phyloP scores from a whole-genome alignment of 1,284 basidiomycete species.

The Meira nashicola region DNA sequence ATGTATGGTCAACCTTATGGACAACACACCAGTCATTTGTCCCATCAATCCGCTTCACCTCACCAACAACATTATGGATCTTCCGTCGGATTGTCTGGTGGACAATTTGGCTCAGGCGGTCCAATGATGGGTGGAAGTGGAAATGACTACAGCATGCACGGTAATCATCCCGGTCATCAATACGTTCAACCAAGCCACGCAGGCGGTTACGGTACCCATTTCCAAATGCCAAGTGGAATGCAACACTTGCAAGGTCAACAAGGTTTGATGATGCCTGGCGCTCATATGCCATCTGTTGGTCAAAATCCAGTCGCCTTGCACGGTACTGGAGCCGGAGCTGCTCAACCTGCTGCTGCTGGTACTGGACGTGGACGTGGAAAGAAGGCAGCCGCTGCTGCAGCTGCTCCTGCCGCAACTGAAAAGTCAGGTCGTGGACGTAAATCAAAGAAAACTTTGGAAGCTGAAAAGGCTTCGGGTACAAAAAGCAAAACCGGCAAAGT shows the following conservation, averaged over 20 bases:
- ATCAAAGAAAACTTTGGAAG: slow-evolving; percentile 7
- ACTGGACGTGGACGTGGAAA: background rate
- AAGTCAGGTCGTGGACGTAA: slow-evolving; percentile 4
- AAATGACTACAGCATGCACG: slow-evolving; percentile 4
- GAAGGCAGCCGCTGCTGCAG: background rate
- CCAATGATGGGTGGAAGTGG: slow-evolving; percentile 8
- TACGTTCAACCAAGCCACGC: slow-evolving; percentile 11
- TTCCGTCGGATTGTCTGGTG: slow-evolving; percentile 8
- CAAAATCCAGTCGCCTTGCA: slow-evolving; percentile 4
- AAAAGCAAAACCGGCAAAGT: background rate
- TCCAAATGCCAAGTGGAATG: slow-evolving; percentile 4
- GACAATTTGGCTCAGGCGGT: slow-evolving; percentile 8
- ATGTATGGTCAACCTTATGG: slow-evolving; percentile 12
- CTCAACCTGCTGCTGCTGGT: background rate
- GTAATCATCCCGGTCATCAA: slow-evolving; percentile 1
- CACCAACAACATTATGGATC: slow-evolving; percentile 18
- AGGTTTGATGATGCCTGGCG: background rate
- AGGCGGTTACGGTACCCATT: slow-evolving; percentile 6
- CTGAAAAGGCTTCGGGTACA: background rate
- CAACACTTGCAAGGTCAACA: background rate
- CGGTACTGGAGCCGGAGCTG: background rate
- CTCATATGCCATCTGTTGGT: background rate
- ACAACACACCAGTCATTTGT: slow-evolving; percentile 21
- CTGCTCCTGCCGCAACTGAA: background rate
- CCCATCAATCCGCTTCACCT: slow-evolving; percentile 13